phyloP scores from a whole-genome alignment of 805 yeast genomes.

The Komagataella ulmi region DNA sequence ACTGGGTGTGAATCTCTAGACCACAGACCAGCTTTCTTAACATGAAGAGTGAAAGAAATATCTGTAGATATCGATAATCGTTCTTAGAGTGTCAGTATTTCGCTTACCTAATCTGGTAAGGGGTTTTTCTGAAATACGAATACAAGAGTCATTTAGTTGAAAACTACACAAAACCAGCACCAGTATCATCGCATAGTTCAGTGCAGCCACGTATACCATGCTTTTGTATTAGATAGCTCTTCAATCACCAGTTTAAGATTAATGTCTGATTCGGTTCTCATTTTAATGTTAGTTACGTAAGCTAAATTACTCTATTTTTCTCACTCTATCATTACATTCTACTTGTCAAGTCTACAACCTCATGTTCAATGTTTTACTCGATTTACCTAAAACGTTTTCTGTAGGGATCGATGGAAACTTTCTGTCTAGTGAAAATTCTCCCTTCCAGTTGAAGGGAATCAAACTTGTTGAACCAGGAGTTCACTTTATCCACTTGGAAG shows the following conservation, averaged over 20 bases:
- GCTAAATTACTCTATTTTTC: no score
- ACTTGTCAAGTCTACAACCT: not conserved
- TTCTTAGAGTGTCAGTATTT: not conserved
- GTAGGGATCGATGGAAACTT: conserved; percentile 14
- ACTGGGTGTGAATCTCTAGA: conserved; percentile 85
- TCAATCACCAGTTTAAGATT: no score
- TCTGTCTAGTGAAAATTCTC: conserved; percentile 4
- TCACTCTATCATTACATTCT: no score
- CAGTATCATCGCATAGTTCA: no score
- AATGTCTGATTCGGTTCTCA: no score
- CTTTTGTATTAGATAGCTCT: no score
- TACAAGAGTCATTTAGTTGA: not conserved
- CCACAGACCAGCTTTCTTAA: conserved; percentile 46
- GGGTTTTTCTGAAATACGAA: not conserved
- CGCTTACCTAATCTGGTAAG: not conserved
- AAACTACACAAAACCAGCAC: not conserved
- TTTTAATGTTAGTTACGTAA: no score
- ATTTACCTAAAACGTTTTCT: conserved; percentile 5
- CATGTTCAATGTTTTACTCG: not conserved
- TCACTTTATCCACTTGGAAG: conserved; percentile 43
- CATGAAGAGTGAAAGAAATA: not conserved
- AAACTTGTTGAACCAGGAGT: conserved; percentile 35
- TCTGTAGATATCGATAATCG: not conserved
- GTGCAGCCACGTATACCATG: no score
- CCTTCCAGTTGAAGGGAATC: conserved; percentile 26